Base-by-base conservation (phyloP, 2,329 filamentous ascomycete species). In the Colletotrichum australisinense region DNA sequence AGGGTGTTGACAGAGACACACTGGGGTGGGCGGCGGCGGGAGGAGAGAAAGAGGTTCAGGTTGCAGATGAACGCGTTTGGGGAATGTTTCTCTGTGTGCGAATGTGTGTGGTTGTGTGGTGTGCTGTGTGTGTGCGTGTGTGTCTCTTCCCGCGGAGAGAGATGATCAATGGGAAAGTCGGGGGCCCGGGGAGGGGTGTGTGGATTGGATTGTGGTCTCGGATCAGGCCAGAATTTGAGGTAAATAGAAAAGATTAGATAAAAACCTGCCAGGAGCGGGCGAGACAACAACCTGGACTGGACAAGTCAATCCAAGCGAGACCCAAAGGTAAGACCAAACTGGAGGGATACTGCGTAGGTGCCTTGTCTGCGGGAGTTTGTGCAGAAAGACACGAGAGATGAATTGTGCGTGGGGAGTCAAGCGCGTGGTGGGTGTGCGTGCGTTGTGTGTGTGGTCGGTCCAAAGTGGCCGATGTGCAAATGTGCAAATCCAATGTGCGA, bases 361-460 rank as follows among this genome's bases (percentile, higher is more conserved):
- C 42, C 42, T 42, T 19, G 38, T 42, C 55, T 57, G 55, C 55
- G 55, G 55, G 59, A 49, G 59, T 62, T 57, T 46, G 59, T 28
- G 38, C 59, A 62, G 59, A 49, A 38, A n/a, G 16, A 26, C 42
- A 55, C 11, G 38, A 19, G 32, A 60, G 38, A 62, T 26, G 42
- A 46, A 22, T 26, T 30, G 38, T 63, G 42, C 28, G 46, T 32
- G 76, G 75, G 70, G 85, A 77, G 85, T 85, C 38, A 42, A 42
- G 38, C 16, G 72, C 86, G 82, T 63, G 82, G 82, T 8, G 76
- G 42, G 26, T 63, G 49, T 38, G 30, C 24, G 28, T 19, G 14
- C 19, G 38, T 42, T 85, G 85, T 77, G 85, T 85, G 62, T 38
- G 30, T 56, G 28, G 63, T 65, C 60, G 52, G 30, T 59, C 42